Conservation (phyloP, 441 rosid species). For the Lepidium campestre region DNA sequence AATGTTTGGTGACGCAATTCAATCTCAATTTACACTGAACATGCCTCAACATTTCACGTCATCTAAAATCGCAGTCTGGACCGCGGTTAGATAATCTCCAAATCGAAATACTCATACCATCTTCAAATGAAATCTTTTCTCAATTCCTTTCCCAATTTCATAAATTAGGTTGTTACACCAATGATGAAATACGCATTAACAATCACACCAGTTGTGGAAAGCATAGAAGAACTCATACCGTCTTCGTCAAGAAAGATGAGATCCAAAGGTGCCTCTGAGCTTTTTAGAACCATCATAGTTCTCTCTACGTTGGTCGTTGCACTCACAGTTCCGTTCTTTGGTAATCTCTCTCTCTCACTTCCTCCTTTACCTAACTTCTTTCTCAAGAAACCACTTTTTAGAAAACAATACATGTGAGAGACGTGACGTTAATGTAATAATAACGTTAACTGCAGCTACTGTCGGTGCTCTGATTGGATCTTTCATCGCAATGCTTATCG, state of each 20-base stretch:
- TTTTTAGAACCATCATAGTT: constrained; percentile 58
- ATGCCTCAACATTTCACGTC: constrained; percentile 58
- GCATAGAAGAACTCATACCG: constrained; percentile 74
- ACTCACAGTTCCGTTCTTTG: constrained; percentile 62
- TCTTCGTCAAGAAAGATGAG: constrained; percentile 24
- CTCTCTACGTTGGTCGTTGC: constrained; percentile 68
- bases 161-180: constrained; percentile 63
- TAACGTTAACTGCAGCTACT: constrained; percentile 36
- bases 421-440: background rate
- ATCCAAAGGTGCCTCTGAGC: constrained; percentile 37
- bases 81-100: constrained; percentile 39
- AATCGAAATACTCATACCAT: background rate
- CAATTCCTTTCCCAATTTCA: background rate
- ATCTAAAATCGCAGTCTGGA: constrained; percentile 68
- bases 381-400: background rate
- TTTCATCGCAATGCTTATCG: constrained; percentile 60
- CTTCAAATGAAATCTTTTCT: background rate
- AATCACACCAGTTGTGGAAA: constrained; percentile 61
- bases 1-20: constrained; percentile 62
- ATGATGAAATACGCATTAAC: constrained; percentile 75
- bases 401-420: background rate
- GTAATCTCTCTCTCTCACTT: constrained; percentile 22
- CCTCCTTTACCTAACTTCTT: background rate
- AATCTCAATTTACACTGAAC: constrained; percentile 76
- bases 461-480: constrained; percentile 74